Conservation (phyloP, 192 early-diverging fungal genomes). For the Entophlyctis luteolus region DNA sequence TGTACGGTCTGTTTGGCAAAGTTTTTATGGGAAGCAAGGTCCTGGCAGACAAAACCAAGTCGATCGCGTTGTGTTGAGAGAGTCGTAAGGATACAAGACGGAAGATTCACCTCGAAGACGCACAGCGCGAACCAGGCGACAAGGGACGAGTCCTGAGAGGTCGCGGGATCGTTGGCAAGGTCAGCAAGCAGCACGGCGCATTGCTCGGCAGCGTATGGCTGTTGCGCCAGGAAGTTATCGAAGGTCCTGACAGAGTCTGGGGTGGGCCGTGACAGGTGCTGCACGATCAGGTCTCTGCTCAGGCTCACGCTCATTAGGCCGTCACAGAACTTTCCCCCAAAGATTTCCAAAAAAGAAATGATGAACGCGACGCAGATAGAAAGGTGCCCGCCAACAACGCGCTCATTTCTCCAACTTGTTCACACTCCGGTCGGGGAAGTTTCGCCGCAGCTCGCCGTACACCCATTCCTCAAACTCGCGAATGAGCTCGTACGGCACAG, state of each 20-base stretch:
- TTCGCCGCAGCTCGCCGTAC: no score
- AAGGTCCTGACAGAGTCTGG: not conserved
- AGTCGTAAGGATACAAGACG: no score
- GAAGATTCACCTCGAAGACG: slow-evolving; percentile 1
- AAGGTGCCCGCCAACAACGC: no score
- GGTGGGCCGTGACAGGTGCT: not conserved
- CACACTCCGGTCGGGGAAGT: no score
- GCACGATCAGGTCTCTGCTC: no score
- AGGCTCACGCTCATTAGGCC: no score
- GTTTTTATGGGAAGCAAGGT: not conserved
- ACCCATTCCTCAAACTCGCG: no score
- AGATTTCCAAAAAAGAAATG: no score
- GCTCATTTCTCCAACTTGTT: no score
- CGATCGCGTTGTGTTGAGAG: not conserved
- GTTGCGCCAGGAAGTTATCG: not conserved
- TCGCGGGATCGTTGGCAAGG: not conserved
- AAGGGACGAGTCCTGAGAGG: not conserved
- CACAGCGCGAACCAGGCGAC: slow-evolving; percentile 5
- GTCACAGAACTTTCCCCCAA: no score
- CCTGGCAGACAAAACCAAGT: not conserved
- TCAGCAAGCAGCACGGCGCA: not conserved
- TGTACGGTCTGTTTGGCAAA: not conserved
- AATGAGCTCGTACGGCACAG: no score
- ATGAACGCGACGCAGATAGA: no score
- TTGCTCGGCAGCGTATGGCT: not conserved